Evolutionary conservation across 306 rosid species (phyloP), one percentile per base, ranked within the genome.

Genomic region (Cicer bijugum): DNA sequence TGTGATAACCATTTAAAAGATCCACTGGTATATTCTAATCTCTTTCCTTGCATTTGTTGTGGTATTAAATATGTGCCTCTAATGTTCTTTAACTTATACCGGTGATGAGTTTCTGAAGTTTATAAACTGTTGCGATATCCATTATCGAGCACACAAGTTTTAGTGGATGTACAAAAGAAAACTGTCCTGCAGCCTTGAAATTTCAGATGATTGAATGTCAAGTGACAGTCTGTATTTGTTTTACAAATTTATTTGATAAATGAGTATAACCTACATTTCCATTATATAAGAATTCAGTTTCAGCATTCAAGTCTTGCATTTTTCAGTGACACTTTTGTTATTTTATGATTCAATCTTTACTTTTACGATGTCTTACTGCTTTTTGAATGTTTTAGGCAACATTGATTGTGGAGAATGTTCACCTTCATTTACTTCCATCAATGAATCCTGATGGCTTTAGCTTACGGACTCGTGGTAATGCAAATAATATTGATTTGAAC

Each of bases 391-490:
- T 74, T 72, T 88, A 91, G 98, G 98, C 90, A 15, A 81, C 85
- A 50, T 63, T 87, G 75, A 85, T 91, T 68, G 97, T 94, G 76
- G 87, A 94, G 77, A 87, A 84, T 79, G 85, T 86, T 75, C 98
- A 91, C 90, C 98, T 94, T 83, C 98, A 94, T 85, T 69, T 94
- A 68, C 95, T 94, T 83, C 98, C 98, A 53, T 84, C 98, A 14
- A 84, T 94, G 91, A 94, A 94, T 83, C 98, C 98, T 48, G 98
- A 94, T 82, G 98, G 98, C 44, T 94, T 82, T 87, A 79, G 83
- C 78, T 82, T 91, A 71, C 78, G 85, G 80, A 89, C 57, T 47
- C 98, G 97, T 74, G 88, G 87, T 53, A 94, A 94, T 91, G 96
- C 91, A 35, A 91, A 91, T 60, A 79, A 87, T 64, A 74, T 94